Conservation (phyloP, 345 rosid species). For the Mangifera indica region DNA sequence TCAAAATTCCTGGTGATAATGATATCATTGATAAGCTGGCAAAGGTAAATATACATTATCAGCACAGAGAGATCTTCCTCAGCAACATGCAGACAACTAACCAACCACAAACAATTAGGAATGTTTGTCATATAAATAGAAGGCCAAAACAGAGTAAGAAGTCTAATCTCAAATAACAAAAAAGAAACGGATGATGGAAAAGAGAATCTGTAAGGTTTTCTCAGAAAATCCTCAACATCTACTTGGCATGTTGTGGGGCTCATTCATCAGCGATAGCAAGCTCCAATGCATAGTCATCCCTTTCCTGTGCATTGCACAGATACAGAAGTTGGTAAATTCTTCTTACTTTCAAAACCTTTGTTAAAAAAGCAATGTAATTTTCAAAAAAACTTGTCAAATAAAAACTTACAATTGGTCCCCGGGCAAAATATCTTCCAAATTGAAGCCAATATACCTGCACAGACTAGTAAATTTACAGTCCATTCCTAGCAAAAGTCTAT, state of each 20-base stretch:
- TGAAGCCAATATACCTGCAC: conserved; percentile 95
- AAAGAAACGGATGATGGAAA: neutral
- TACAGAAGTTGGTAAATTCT: conserved; percentile 5
- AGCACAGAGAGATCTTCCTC: neutral
- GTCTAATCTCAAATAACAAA: neutral
- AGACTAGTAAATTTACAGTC: conserved; percentile 7
- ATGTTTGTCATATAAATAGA: neutral
- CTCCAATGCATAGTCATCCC: conserved; percentile 94
- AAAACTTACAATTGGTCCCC: conserved; percentile 90
- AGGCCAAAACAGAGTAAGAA: neutral
- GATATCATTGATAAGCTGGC: neutral
- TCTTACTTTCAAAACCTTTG: neutral
- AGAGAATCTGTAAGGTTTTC: conserved; percentile 14
- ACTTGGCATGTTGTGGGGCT: conserved; percentile 11
- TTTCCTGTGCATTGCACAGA: conserved; percentile 54
- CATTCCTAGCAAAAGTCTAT: conserved; percentile 3
- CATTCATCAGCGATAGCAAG: conserved; percentile 88
- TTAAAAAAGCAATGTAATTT: neutral
- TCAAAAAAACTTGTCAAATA: conserved; percentile 7
- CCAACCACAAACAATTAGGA: neutral
- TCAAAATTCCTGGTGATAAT: neutral
- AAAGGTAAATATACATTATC: neutral
- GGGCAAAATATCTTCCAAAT: conserved; percentile 97
- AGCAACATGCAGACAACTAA: neutral
- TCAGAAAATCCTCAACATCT: conserved; percentile 15